These are phyloP conservation scores for Dendrobium chrysotoxum DNA, from an alignment of 106 monocot species.

Conservation along the genomic window DNA sequence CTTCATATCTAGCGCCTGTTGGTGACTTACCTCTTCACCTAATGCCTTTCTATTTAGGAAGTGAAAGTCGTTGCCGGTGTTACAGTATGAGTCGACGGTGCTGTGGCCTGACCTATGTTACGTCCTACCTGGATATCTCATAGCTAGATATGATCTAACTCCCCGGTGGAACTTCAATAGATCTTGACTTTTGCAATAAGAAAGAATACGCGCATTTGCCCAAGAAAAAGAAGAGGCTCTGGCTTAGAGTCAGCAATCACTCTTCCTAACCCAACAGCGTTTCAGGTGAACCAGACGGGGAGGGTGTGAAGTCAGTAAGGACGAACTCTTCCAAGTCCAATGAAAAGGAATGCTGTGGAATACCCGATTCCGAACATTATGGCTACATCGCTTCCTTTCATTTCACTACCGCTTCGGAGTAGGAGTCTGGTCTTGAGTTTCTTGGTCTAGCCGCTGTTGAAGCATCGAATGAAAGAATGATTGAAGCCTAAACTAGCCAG, in stretches of 20 bases:
- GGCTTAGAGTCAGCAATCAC: neutral
- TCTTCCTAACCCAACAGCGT: too few relatives aligned
- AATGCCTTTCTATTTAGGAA: neutral
- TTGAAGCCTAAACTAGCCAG: too few relatives aligned
- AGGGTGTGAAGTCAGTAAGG: neutral
- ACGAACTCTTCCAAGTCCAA: neutral
- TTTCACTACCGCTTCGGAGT: neutral
- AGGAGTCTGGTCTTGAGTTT: neutral
- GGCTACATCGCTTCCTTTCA: neutral
- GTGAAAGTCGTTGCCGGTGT: neutral
- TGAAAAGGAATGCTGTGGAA: neutral
- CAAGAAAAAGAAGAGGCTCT: conserved; percentile 1
- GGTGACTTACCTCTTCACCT: neutral
- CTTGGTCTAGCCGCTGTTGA: neutral
- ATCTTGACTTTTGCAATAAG: too few relatives aligned
- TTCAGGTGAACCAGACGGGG: neutral
- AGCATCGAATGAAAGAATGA: neutral
- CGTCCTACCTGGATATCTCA: too few relatives aligned
- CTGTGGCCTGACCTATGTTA: neutral
- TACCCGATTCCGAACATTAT: too few relatives aligned
- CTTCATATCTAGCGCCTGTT: neutral
- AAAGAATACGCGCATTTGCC: neutral
- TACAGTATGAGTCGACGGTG: neutral
- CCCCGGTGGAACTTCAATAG: too few relatives aligned
- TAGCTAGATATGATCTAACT: too few relatives aligned